These are phyloP conservation scores for Hydnum rufescens DNA, from an alignment of 768 basidiomycete genomes.

Conservation along the genomic window DNA sequence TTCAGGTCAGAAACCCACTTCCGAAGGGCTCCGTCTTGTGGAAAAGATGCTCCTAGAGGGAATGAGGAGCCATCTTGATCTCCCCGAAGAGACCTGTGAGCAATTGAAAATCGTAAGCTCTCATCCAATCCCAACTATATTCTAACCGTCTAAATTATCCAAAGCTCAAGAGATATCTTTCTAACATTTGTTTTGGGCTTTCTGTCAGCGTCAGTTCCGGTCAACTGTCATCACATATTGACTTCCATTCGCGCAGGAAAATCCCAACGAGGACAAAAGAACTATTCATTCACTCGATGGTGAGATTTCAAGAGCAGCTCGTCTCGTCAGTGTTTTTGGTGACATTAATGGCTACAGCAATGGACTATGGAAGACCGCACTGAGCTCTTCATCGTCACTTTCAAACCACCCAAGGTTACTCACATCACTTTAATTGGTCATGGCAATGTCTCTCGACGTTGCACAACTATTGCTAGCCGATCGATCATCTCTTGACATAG, in stretches of 20 bases:
- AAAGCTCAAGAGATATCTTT: conserved; percentile 52
- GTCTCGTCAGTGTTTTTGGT: conserved; percentile 13
- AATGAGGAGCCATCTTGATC: conserved; percentile 53
- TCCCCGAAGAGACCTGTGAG: conserved; percentile 41
- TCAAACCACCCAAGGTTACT: conserved; percentile 66
- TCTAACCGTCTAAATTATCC: too few relatives aligned
- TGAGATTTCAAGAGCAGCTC: neutral
- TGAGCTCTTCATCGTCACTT: conserved; percentile 52
- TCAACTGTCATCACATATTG: neutral
- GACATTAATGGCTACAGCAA: conserved; percentile 61
- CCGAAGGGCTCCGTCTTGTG: conserved; percentile 57
- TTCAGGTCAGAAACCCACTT: conserved; percentile 33
- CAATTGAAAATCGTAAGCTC: conserved; percentile 24
- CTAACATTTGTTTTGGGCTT: conserved; percentile 59
- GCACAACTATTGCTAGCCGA: conserved; percentile 74
- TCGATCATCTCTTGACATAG: conserved; percentile 60
- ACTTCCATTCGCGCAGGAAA: conserved; percentile 47
- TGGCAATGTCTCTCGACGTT: conserved; percentile 78
- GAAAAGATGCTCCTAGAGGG: conserved; percentile 71
- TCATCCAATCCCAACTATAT: neutral
- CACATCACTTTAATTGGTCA: conserved; percentile 75
- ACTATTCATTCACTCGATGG: conserved; percentile 10
- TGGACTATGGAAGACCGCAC: conserved; percentile 29
- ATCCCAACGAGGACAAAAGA: conserved; percentile 78
- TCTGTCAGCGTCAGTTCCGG: conserved; percentile 27